Evolutionary conservation across 306 rosid species (phyloP).

Genomic region (Trichosanthes truncata): DNA sequence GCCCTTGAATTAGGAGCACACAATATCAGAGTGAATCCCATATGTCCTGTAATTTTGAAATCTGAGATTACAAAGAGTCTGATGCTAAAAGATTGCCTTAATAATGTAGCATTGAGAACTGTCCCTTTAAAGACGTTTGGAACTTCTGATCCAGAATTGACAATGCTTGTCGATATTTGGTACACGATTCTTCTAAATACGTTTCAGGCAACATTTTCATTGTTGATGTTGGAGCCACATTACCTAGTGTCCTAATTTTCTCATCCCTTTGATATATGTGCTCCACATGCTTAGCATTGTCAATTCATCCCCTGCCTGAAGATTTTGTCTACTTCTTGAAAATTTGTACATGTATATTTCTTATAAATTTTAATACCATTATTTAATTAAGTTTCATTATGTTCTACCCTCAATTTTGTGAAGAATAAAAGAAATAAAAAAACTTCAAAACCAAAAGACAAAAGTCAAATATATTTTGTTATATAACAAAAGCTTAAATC

Average conservation of each 20-base stretch:
- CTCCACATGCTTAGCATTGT: conserved; percentile 3
- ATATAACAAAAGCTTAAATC: too few species aligned
- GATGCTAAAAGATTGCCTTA: conserved; percentile 53
- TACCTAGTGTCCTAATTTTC: conserved; percentile 59
- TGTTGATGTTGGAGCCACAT: conserved; percentile 49
- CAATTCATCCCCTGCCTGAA: too few species aligned
- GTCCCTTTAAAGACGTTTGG: conserved; percentile 46
- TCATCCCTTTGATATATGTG: conserved; percentile 19
- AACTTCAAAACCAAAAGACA: too few species aligned
- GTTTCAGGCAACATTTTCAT: conserved; percentile 52
- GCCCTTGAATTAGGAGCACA: conserved; percentile 61
- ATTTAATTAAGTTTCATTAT: too few species aligned
- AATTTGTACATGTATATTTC: too few species aligned
- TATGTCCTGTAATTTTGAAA: conserved; percentile 61
- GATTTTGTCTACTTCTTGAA: too few species aligned
- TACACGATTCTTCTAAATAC: conserved; percentile 64
- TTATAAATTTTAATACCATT: too few species aligned
- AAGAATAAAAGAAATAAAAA: too few species aligned
- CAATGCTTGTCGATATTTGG: conserved; percentile 55
- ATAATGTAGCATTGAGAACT: conserved; percentile 36
- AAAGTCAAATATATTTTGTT: too few species aligned
- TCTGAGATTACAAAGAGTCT: conserved; percentile 8
- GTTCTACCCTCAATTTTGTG: too few species aligned
- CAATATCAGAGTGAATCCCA: conserved; percentile 68
- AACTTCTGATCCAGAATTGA: conserved; percentile 63